Conservation (phyloP, 306 rosid genomes). For the Medicago ruthenica region DNA sequence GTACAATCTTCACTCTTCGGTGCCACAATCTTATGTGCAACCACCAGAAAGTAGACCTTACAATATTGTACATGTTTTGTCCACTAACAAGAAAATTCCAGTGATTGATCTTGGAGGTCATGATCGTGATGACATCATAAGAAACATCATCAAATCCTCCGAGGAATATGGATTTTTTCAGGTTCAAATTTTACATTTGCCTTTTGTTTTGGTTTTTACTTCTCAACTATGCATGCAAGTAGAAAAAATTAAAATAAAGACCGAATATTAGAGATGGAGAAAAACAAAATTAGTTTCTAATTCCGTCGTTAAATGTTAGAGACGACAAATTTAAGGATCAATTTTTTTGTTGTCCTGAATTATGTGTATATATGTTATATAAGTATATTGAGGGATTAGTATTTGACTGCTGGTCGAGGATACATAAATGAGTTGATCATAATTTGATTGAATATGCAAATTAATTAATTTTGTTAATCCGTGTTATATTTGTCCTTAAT, state of each 20-base stretch:
- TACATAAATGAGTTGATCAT: background rate
- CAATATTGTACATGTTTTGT: conserved; percentile 3
- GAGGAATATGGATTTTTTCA: conserved; percentile 74
- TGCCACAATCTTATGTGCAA: conserved; percentile 51
- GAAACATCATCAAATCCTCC: conserved; percentile 50
- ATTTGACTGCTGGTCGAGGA: background rate
- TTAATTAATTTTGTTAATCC: no score
- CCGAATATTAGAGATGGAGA: no score
- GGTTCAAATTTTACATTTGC: conserved; percentile 40
- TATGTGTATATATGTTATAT: no score
- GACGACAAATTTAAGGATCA: no score
- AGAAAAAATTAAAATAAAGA: no score
- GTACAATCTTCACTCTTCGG: conserved; percentile 40
- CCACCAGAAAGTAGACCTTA: conserved; percentile 51
- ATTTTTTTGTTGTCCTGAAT: no score
- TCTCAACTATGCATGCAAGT: background rate
- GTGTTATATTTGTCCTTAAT: background rate
- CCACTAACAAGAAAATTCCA: conserved; percentile 41
- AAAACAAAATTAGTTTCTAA: no score
- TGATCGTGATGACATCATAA: conserved; percentile 46
- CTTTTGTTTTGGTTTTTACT: background rate
- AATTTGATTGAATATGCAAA: background rate
- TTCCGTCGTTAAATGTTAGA: no score
- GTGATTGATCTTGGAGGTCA: conserved; percentile 57
- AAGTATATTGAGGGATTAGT: background rate